Evolutionary conservation across 179 eudicot species (phyloP).

Genomic region (Camellia oleifera): DNA sequence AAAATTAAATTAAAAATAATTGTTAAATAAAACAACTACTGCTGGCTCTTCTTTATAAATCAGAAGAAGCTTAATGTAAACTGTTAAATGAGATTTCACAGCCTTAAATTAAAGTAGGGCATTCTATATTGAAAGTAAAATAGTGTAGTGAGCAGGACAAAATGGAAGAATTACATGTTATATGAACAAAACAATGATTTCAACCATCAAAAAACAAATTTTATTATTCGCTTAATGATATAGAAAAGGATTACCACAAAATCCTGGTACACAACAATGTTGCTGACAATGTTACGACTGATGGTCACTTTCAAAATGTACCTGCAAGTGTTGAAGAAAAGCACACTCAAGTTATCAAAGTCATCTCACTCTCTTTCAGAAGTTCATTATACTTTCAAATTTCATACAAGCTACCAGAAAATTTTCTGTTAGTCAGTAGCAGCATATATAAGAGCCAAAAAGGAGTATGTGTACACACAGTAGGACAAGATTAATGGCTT

Average conservation of each 20-base stretch:
- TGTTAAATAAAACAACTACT: too few species aligned
- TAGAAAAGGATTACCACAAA: conserved; percentile 42
- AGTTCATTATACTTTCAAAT: background rate
- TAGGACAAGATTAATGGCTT: background rate
- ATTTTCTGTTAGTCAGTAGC: background rate
- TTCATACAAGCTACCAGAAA: background rate
- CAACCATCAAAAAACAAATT: background rate
- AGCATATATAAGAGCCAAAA: conserved; percentile 8
- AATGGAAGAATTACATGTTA: background rate
- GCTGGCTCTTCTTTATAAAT: too few species aligned
- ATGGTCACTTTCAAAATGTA: conserved; percentile 63
- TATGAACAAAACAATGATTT: background rate
- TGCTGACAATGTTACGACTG: conserved; percentile 62
- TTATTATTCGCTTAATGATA: background rate
- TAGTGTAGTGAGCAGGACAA: background rate
- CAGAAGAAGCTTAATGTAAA: too few species aligned
- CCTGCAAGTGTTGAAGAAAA: conserved; percentile 28
- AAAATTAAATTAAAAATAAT: too few species aligned
- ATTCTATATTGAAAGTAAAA: too few species aligned
- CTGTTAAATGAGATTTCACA: too few species aligned
- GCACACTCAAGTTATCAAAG: background rate
- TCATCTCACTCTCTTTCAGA: background rate
- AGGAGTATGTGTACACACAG: background rate
- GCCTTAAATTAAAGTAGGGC: too few species aligned
- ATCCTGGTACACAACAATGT: conserved; percentile 55